phyloP scores from a whole-genome alignment of 495 filamentous ascomycete species.

The Beverwykella pulmonaria region DNA sequence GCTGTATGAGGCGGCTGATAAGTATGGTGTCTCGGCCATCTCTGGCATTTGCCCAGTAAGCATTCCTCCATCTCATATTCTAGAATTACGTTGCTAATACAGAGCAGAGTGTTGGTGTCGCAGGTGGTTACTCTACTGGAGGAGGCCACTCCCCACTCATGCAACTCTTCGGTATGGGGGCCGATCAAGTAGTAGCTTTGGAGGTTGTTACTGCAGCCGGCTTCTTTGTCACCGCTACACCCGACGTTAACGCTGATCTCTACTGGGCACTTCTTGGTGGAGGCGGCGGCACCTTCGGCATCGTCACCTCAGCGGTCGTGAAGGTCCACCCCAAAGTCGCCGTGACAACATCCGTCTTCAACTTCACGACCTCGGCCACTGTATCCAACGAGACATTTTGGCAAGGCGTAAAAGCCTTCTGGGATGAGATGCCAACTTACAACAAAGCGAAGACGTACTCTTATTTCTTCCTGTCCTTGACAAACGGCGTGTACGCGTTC shows the following conservation, averaged over 20 bases:
- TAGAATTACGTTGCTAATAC: background rate
- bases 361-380: slow-evolving; percentile 9
- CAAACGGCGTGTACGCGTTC: slow-evolving; percentile 11
- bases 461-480: slow-evolving; percentile 14
- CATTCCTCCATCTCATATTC: background rate
- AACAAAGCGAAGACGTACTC: slow-evolving; percentile 29
- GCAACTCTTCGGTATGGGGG: slow-evolving; percentile 22
- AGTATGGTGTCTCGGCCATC: slow-evolving; percentile 25
- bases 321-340: slow-evolving; percentile 24
- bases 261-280: slow-evolving; percentile 38
- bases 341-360: slow-evolving; percentile 22
- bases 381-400: slow-evolving; percentile 19
- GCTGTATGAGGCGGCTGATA: slow-evolving; percentile 23
- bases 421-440: slow-evolving; percentile 19
- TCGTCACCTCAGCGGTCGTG: slow-evolving; percentile 24
- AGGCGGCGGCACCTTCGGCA: slow-evolving; percentile 37
- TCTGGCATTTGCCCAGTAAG: slow-evolving; percentile 46
- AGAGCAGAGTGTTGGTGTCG: slow-evolving; percentile 30
- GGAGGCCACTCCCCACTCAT: slow-evolving; percentile 29
- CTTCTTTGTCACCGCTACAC: slow-evolving; percentile 16
- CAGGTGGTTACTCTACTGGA: slow-evolving; percentile 26
- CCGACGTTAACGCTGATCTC: slow-evolving; percentile 22
- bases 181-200: slow-evolving; percentile 24
- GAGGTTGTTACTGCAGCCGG: slow-evolving; percentile 29
- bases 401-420: slow-evolving; percentile 10